Base-by-base conservation (phyloP, 441 rosid genomes). In the Sinapis alba region DNA sequence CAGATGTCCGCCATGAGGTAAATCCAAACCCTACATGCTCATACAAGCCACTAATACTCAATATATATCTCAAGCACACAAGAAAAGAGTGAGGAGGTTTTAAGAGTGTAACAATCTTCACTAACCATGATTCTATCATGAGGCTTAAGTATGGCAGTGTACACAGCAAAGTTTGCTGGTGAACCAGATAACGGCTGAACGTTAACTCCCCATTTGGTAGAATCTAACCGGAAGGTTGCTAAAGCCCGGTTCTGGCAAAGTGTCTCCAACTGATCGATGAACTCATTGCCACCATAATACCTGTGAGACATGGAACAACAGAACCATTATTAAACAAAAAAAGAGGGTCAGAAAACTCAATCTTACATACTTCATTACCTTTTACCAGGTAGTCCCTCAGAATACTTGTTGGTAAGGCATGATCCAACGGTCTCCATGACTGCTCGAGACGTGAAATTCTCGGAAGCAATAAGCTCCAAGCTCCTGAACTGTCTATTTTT, bases 391-490 rank as follows among this genome's bases (percentile, higher is more conserved):
- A 95, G 66, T 64, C 99, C 99, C 83, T 95, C 96, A 62, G 99
- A 95, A 75, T 89, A 89, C 84, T 95, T 95, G 83, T 92, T 92
- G 66, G 96, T 92, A 65, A 90, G 90, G 83, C 97, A 89, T 27
- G 99, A 94, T 1, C 98, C 98, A 83, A 90, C 93, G 12, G 97
- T 95, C 79, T 92, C 97, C 97, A 94, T 92, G 61, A 94, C 98
- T 1, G 97, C 98, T 47, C 88, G 89, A 11, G 98, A 94, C 1
- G 97, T 94, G 80, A 92, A 92, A 68, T 92, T 92, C 86, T 89
- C 96, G 0, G 96, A 92, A 1, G 94, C 96, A 77, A 87, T 90
- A 53, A 92, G 92, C 83, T 89, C 96, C 73, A 92, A 94, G 79
- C 96, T 94, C 81, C 79, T 89, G 59, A 90, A 90, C 50, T 94